Conservation (phyloP, 768 basidiomycete genomes). For the Tephrocybe sp. region DNA sequence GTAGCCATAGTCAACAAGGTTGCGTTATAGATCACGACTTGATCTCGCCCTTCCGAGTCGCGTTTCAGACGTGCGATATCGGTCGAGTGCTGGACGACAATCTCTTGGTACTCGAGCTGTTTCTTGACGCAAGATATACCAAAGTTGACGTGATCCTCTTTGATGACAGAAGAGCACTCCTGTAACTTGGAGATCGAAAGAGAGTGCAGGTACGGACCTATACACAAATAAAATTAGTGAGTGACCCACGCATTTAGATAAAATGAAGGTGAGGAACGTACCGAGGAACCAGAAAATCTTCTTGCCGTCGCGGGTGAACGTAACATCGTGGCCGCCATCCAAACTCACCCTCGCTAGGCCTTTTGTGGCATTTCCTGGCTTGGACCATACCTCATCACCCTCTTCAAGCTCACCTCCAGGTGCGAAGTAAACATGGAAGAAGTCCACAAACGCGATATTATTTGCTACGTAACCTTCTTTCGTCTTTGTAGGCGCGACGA, state of each 20-base stretch:
- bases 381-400: conserved; percentile 60
- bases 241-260: not conserved
- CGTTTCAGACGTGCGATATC: conserved; percentile 59
- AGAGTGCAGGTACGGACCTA: conserved; percentile 66
- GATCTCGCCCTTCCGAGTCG: conserved; percentile 37
- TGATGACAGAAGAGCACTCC: conserved; percentile 48
- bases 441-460: conserved; percentile 66
- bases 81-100: conserved; percentile 59
- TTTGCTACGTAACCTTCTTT: conserved; percentile 25
- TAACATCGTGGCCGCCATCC: conserved; percentile 73
- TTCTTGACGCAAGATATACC: conserved; percentile 63
- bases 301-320: conserved; percentile 63
- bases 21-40: conserved; percentile 64
- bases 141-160: conserved; percentile 51
- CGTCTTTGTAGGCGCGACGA: conserved; percentile 33
- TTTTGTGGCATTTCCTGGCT: conserved; percentile 64
- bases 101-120: conserved; percentile 57
- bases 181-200: conserved; percentile 54
- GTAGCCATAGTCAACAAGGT: conserved; percentile 71
- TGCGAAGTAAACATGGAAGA: conserved; percentile 64
- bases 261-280: conserved; percentile 24
- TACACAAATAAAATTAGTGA: not conserved
- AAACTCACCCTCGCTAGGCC: conserved; percentile 63
- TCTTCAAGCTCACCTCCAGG: conserved; percentile 39
- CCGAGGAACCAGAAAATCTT: conserved; percentile 76